Conservation (phyloP, 2,329 filamentous ascomycete genomes). For the Arachnomyces sp. region DNA sequence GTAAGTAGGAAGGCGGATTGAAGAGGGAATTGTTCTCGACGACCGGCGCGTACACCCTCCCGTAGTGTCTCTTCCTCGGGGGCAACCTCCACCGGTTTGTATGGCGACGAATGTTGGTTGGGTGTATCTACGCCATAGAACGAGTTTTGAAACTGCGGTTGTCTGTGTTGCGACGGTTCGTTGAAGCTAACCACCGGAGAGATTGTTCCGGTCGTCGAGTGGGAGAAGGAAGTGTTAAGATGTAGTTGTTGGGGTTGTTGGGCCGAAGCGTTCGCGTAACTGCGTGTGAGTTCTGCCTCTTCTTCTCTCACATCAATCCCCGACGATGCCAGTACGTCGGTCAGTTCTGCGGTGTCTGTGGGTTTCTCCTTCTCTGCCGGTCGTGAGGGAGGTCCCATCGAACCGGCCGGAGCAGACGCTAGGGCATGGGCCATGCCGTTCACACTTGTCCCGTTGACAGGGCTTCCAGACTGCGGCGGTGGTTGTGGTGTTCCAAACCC, state of each 20-base stretch:
- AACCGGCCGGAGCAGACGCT: conserved; percentile 31
- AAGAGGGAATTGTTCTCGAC: conserved; percentile 62
- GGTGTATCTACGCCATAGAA: conserved; percentile 61
- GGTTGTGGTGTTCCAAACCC: conserved; percentile 46
- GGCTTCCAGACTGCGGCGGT: conserved; percentile 23
- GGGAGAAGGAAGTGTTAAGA: conserved; percentile 37
- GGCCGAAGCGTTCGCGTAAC: conserved; percentile 37
- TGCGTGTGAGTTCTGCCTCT: conserved; percentile 67
- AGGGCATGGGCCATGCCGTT: conserved; percentile 42
- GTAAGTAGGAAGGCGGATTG: conserved; percentile 66
- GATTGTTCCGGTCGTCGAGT: conserved; percentile 34
- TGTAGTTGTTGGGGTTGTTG: conserved; percentile 39
- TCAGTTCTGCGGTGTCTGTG: conserved; percentile 60
- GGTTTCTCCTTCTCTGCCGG: conserved; percentile 47
- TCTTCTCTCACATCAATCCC: conserved; percentile 83
- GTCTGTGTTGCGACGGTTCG: conserved; percentile 44
- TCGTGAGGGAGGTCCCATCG: conserved; percentile 58
- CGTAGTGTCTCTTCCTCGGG: conserved; percentile 49
- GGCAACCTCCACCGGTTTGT: conserved; percentile 7
- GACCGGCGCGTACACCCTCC: conserved; percentile 55
- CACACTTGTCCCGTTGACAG: conserved; percentile 40
- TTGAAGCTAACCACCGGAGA: conserved; percentile 44
- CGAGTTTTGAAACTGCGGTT: conserved; percentile 48
- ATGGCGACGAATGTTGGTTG: conserved; percentile 43
- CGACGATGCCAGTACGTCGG: conserved; percentile 74